Evolutionary conservation across 164 flowering plant genomes (phyloP).

Genomic region (Litsea cubeba): DNA sequence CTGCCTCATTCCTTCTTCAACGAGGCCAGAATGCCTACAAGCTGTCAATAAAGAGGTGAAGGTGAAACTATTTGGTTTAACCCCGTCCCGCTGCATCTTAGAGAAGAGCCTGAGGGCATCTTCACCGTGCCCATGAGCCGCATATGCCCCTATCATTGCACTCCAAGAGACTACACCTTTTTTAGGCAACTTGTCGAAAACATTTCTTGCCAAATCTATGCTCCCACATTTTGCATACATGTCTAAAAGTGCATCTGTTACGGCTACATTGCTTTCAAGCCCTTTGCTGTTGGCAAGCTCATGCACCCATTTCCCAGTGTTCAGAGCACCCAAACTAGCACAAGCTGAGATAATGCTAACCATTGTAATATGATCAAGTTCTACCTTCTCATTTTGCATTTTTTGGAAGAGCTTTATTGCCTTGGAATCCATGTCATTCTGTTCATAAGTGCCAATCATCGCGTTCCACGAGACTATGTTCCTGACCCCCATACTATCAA

Average conservation of each 20-base stretch:
- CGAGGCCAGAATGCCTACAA: conserved; percentile 31
- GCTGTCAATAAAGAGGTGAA: conserved; percentile 31
- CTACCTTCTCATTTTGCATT: conserved; percentile 25
- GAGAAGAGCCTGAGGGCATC: conserved; percentile 27
- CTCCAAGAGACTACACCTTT: conserved; percentile 32
- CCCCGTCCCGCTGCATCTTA: conserved; percentile 22
- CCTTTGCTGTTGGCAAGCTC: conserved; percentile 23
- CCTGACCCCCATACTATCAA: conserved; percentile 22
- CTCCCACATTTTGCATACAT: conserved; percentile 61
- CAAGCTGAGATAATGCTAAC: conserved; percentile 39
- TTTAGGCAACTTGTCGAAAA: conserved; percentile 26
- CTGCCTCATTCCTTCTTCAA: conserved; percentile 26
- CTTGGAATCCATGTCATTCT: conserved; percentile 15
- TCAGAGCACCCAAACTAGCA: conserved; percentile 28
- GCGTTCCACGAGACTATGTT: conserved; percentile 36
- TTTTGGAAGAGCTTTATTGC: conserved; percentile 31
- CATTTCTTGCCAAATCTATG: conserved; percentile 24
- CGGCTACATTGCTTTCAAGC: conserved; percentile 17
- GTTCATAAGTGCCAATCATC: conserved; percentile 32
- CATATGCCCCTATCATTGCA: conserved; percentile 30
- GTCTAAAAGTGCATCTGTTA: conserved; percentile 48
- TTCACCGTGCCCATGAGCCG: conserved; percentile 21
- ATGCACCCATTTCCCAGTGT: conserved; percentile 29
- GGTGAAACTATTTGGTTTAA: conserved; percentile 28
- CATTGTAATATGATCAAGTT: conserved; percentile 26